Conservation (phyloP, 495 filamentous ascomycete species). For the Annulohypoxylon nitens region DNA sequence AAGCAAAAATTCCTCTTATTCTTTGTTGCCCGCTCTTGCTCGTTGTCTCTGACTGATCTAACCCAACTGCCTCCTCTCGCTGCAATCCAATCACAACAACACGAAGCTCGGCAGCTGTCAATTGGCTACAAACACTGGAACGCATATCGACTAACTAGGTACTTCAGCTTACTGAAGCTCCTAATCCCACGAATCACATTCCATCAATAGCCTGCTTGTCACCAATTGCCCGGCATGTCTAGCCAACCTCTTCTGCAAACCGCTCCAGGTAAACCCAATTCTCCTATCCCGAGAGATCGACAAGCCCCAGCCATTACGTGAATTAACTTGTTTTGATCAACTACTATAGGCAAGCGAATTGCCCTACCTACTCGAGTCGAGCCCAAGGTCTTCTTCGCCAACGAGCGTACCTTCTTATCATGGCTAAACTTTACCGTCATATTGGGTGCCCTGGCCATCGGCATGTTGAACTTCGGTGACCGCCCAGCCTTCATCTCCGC, state of each 20-base stretch:
- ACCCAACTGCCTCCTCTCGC: slow-evolving; percentile 8
- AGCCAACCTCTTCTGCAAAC: slow-evolving; percentile 94
- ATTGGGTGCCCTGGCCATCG: slow-evolving; percentile 93
- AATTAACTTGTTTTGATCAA: slow-evolving; percentile 31
- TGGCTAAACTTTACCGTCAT: slow-evolving; percentile 99
- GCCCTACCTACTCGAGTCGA: slow-evolving; percentile 98
- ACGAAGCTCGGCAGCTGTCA: slow-evolving; percentile 13
- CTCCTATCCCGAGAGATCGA: slow-evolving; percentile 12
- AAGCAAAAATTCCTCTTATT: slow-evolving; percentile 18
- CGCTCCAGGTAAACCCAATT: slow-evolving; percentile 74
- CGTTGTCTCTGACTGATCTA: slow-evolving; percentile 16
- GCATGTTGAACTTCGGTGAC: slow-evolving; percentile 98
- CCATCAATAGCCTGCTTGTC: background rate
- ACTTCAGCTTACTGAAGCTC: slow-evolving; percentile 28
- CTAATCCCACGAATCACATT: slow-evolving; percentile 24
- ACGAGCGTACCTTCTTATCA: slow-evolving; percentile 98
- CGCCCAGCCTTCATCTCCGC: slow-evolving; percentile 91
- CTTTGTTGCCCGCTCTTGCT: slow-evolving; percentile 10
- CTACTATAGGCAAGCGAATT: slow-evolving; percentile 87
- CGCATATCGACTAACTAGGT: slow-evolving; percentile 7
- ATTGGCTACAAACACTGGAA: slow-evolving; percentile 18
- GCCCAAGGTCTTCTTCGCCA: slow-evolving; percentile 99
- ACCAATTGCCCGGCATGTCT: slow-evolving; percentile 73
- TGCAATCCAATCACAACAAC: slow-evolving; percentile 32
- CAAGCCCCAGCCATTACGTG: background rate